Conservation (phyloP, 805 yeast species). For the Tanozyma kutaoensis region DNA sequence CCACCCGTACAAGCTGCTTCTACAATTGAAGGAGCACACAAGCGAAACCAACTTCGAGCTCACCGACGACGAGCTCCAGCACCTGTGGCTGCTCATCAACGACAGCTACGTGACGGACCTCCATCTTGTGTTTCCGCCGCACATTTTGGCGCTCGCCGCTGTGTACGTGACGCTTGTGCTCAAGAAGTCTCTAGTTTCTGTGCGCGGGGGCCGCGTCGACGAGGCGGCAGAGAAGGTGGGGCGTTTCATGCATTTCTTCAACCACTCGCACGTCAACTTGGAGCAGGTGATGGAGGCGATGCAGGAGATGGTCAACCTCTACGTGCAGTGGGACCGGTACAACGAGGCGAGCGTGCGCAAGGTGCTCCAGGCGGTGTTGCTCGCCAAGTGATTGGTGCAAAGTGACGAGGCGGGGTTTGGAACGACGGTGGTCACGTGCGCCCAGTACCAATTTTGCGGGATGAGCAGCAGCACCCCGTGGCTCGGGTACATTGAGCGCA, state of each 20-base stretch:
- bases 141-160: slow-evolving; percentile 70
- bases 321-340: slow-evolving; percentile 79
- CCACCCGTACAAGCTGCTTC: slow-evolving; percentile 59
- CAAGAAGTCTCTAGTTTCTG: slow-evolving; percentile 20
- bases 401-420: no score
- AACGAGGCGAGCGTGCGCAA: slow-evolving; percentile 51
- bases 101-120: slow-evolving; percentile 84
- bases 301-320: slow-evolving; percentile 71
- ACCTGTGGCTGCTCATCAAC: slow-evolving; percentile 80
- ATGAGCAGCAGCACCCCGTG: no score
- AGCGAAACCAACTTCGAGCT: slow-evolving; percentile 16
- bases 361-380: slow-evolving; percentile 28
- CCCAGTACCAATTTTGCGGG: no score
- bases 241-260: slow-evolving; percentile 51
- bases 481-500: slow-evolving; percentile 24
- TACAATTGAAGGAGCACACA: slow-evolving; percentile 32
- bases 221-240: slow-evolving; percentile 35
- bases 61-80: slow-evolving; percentile 60
- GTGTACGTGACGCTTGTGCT: slow-evolving; percentile 66
- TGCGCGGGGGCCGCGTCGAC: slow-evolving; percentile 10
- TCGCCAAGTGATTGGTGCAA: no score
- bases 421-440: no score
- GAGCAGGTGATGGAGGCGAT: slow-evolving; percentile 70
- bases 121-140: slow-evolving; percentile 78
- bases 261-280: slow-evolving; percentile 62